Conservation (phyloP, 2,329 filamentous ascomycete genomes). For the Xylaria sp. region DNA sequence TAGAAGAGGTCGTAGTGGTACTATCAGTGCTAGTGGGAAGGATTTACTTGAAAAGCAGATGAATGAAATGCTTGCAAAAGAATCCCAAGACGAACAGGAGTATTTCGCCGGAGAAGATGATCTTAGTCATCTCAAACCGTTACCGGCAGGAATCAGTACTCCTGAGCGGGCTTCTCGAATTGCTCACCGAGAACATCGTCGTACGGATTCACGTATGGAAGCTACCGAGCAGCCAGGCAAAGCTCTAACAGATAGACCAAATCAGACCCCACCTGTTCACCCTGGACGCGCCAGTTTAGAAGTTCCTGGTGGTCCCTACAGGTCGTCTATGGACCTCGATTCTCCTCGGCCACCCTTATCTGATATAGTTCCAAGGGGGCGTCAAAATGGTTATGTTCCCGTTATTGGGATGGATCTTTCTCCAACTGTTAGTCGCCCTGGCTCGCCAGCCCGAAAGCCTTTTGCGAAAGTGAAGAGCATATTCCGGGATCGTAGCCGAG, state of each 20-base stretch:
- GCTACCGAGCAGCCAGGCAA: conserved; percentile 38
- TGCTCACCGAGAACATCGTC: conserved; percentile 32
- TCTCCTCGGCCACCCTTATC: conserved; percentile 64
- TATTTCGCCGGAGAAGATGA: conserved; percentile 46
- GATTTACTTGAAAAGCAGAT: conserved; percentile 71
- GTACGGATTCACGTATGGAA: conserved; percentile 41
- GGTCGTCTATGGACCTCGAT: conserved; percentile 58
- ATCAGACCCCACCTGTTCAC: conserved; percentile 48
- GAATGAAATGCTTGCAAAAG: conserved; percentile 68
- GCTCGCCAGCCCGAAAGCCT: conserved; percentile 72
- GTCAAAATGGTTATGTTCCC: conserved; percentile 64
- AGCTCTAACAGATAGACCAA: conserved; percentile 32
- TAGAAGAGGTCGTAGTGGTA: conserved; percentile 57
- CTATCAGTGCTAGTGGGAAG: conserved; percentile 61
- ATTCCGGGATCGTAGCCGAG: conserved; percentile 65
- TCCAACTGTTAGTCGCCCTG: conserved; percentile 69
- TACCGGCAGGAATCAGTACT: conserved; percentile 49
- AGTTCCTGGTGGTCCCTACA: conserved; percentile 55
- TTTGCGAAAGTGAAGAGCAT: conserved; percentile 66
- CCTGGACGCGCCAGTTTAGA: conserved; percentile 60
- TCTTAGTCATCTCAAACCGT: conserved; percentile 50
- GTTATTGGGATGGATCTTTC: conserved; percentile 72
- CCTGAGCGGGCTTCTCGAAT: conserved; percentile 41
- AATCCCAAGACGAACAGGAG: conserved; percentile 59
- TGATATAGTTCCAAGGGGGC: conserved; percentile 57